These are phyloP conservation scores for Penicillium sp. DNA, from an alignment of 2,329 filamentous ascomycete species.

Conservation along the genomic window DNA sequence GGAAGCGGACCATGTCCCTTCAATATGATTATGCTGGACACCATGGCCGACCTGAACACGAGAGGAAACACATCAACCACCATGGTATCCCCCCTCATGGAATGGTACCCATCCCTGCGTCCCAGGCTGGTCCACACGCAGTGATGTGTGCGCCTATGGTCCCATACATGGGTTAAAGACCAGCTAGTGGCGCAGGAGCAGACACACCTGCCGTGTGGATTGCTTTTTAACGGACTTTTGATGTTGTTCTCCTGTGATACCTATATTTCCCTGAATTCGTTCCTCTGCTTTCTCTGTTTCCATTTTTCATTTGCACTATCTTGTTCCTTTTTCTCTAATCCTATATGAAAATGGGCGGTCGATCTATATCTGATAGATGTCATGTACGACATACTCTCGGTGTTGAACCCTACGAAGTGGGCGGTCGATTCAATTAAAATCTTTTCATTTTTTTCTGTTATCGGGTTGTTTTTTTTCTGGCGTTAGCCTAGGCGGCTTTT, in stretches of 20 bases:
- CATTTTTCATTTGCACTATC: background rate
- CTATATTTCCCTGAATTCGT: slow-evolving; percentile 15
- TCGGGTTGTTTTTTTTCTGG: slow-evolving; percentile 6
- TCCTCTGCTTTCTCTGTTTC: slow-evolving; percentile 7
- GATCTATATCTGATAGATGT: slow-evolving; percentile 23
- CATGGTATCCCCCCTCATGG: slow-evolving; percentile 23
- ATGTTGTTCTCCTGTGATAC: slow-evolving; percentile 19
- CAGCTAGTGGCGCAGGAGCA: slow-evolving; percentile 31
- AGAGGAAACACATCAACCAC: slow-evolving; percentile 21
- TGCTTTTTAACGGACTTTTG: slow-evolving; percentile 24
- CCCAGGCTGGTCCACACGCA: slow-evolving; percentile 33
- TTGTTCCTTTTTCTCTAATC: background rate
- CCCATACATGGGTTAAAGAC: slow-evolving; percentile 33
- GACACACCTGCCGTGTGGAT: slow-evolving; percentile 26
- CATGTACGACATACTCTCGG: slow-evolving; percentile 29
- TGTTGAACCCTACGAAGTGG: slow-evolving; percentile 17
- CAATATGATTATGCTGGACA: slow-evolving; percentile 34
- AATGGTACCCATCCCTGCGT: slow-evolving; percentile 31
- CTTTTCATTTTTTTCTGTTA: background rate
- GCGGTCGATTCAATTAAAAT: slow-evolving; percentile 13
- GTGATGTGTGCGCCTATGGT: slow-evolving; percentile 40
- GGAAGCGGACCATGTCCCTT: slow-evolving; percentile 39
- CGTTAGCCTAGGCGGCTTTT: slow-evolving; percentile 16
- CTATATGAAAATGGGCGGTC: slow-evolving; percentile 25
- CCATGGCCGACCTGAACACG: slow-evolving; percentile 9